These are phyloP conservation scores for Saposhnikovia divaricata DNA, from an alignment of 129 eudicot species.

Conservation along the genomic window DNA sequence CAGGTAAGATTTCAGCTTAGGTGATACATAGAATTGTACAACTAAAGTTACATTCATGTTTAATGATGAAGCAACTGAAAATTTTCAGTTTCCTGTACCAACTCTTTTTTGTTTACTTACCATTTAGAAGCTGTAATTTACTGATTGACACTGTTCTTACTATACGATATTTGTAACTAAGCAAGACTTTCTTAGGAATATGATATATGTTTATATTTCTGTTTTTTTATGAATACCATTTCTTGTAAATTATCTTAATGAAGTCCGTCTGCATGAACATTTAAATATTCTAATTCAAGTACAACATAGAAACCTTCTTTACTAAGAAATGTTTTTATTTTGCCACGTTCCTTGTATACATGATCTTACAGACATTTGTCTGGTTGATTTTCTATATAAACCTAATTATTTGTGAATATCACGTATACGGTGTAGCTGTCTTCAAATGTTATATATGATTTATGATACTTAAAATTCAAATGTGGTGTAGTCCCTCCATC, in stretches of 20 bases:
- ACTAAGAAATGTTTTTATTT: not conserved
- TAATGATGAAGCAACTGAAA: not conserved
- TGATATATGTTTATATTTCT: not conserved
- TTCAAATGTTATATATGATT: not conserved
- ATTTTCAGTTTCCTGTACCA: not conserved
- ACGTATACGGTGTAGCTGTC: not conserved
- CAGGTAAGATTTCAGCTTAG: slow-evolving; percentile 33
- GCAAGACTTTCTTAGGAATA: not conserved
- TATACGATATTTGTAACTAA: not conserved
- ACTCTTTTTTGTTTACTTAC: not conserved
- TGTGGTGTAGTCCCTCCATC: not conserved
- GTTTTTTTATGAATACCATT: not conserved
- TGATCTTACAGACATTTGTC: not conserved
- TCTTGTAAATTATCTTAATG: not conserved
- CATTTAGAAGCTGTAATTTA: not conserved
- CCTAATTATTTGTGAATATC: not conserved
- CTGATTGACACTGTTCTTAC: not conserved
- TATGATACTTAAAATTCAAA: not conserved
- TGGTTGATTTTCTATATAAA: not conserved
- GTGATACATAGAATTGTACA: not conserved
- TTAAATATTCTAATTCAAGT: not conserved
- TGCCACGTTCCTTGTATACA: not conserved
- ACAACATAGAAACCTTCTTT: not conserved
- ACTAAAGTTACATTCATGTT: not conserved
- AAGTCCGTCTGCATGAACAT: not conserved